Conservation (phyloP, 2,329 filamentous ascomycete genomes). For the Teratosphaeria nubilosa region DNA sequence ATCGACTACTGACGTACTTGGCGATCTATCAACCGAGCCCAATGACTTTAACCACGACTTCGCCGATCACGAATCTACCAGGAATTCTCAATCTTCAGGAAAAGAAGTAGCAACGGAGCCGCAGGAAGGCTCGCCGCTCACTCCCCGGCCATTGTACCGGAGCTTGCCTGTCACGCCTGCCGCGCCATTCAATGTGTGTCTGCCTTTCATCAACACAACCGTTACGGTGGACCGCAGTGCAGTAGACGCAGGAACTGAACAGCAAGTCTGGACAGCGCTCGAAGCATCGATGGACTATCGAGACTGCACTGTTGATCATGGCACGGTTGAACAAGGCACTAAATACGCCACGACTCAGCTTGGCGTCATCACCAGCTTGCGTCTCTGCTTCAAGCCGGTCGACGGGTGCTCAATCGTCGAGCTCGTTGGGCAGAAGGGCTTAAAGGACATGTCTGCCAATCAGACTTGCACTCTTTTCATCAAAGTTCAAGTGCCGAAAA, state of each 20-base stretch:
- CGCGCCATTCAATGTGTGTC: not conserved
- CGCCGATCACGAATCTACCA: not conserved
- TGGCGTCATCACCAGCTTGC: conserved; percentile 18
- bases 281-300: conserved; percentile 15
- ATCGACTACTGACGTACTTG: conserved; percentile 13
- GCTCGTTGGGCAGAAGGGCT: conserved; percentile 20
- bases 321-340: not conserved
- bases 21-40: not conserved
- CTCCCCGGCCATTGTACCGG: not conserved
- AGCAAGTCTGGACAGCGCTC: conserved; percentile 21
- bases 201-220: conserved; percentile 20
- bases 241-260: conserved; percentile 16
- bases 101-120: not conserved
- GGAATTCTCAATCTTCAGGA: not conserved
- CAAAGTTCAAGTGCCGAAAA: conserved; percentile 16
- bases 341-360: not conserved
- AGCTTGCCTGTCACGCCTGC: not conserved
- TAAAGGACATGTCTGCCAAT: conserved; percentile 15
- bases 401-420: conserved; percentile 16
- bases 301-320: not conserved
- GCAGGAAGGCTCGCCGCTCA: not conserved
- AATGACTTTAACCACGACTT: not conserved
- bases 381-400: conserved; percentile 22
- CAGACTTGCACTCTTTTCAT: conserved; percentile 20
- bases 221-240: conserved; percentile 12